Base-by-base conservation (phyloP, 2,329 filamentous ascomycete genomes). In the Penicillium sp. region DNA sequence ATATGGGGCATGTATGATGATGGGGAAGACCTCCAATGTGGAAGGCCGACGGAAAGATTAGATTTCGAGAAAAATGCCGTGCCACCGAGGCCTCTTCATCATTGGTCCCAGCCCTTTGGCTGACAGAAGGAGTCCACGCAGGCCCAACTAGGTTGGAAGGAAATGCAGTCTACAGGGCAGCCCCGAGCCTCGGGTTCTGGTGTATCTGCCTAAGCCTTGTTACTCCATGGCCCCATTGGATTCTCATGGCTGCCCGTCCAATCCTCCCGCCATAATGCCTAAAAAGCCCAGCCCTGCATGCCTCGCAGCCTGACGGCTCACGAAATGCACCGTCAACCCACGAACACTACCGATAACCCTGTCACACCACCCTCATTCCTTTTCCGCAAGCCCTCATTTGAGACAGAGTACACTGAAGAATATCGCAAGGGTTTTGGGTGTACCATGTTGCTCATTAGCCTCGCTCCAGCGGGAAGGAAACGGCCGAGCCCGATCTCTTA, bases 261-360 rank as follows among this genome's bases (percentile, higher is more conserved):
- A 48, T 30, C 41, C 41, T 50, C 46, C 19, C n/a, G n/a, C n/a
- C n/a, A 47, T 31, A 39, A 19, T 41, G 50, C 49, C 50, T 49
- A 45, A 45, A 28, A 43, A 28, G 22, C 22, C 43, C 49, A 37
- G n/a, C 19, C 5, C 25, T 41, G 48, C 46, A 58, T 60, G 57
- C 59, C 59, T 60, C 51, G 42, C 51, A 59, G 52, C 59, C 59
- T 60, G 51, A 60, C 51, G 37, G 54, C 37, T 48, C 37, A 41
- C 50, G 43, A 59, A 55, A 56, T 59, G 48, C 41, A 47, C 56
- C 49, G 48, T 61, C 46, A 50, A 56, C 49, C 49, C 49, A 51
- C 40, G 46, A 44, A 47, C 35, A 43, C 44, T 45, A 53, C 48
- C 55, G 50, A 60, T 29, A 38, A 12, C 54, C 57, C 59, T 38